phyloP scores from a whole-genome alignment of 2,329 filamentous ascomycete genomes.

The Exserohilum rostratum region DNA sequence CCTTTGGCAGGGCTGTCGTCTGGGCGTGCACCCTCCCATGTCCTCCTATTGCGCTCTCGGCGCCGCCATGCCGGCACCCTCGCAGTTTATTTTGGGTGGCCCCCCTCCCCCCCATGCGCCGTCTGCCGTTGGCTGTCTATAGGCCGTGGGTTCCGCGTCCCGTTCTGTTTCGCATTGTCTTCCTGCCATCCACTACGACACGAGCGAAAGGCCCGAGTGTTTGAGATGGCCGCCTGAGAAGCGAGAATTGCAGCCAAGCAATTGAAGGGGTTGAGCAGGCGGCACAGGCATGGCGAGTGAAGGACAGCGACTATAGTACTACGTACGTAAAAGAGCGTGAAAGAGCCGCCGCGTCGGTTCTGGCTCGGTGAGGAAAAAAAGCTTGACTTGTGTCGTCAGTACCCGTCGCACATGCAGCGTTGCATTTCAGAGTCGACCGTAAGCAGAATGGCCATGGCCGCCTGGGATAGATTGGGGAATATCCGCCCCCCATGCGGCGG shows the following conservation, averaged over 20 bases:
- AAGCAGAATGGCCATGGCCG: conserved; percentile 1
- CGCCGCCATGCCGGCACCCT: conserved; percentile 13
- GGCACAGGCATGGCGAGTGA: too few species aligned
- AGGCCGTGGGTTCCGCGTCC: conserved; percentile 12
- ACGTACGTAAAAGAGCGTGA: too few species aligned
- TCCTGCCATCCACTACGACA: conserved; percentile 7
- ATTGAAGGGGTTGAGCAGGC: too few species aligned
- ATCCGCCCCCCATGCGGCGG: conserved; percentile 20
- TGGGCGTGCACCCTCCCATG: conserved; percentile 13
- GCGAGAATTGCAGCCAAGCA: too few species aligned
- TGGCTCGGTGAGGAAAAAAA: too few species aligned
- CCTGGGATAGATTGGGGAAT: conserved; percentile 21
- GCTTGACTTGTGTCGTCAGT: background rate
- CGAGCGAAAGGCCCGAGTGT: background rate
- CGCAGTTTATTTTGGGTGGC: conserved; percentile 30
- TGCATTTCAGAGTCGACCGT: background rate
- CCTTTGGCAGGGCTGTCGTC: conserved; percentile 13
- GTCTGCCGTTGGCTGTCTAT: conserved; percentile 28
- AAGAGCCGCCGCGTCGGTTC: too few species aligned
- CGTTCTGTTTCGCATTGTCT: conserved; percentile 26
- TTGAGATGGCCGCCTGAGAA: background rate
- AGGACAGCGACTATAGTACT: too few species aligned
- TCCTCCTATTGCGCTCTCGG: conserved; percentile 9
- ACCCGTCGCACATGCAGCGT: background rate
- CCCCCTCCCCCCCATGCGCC: conserved; percentile 18